These are phyloP conservation scores for Penicillium cosmopolitanum DNA, from an alignment of 495 filamentous ascomycete species.

Conservation along the genomic window DNA sequence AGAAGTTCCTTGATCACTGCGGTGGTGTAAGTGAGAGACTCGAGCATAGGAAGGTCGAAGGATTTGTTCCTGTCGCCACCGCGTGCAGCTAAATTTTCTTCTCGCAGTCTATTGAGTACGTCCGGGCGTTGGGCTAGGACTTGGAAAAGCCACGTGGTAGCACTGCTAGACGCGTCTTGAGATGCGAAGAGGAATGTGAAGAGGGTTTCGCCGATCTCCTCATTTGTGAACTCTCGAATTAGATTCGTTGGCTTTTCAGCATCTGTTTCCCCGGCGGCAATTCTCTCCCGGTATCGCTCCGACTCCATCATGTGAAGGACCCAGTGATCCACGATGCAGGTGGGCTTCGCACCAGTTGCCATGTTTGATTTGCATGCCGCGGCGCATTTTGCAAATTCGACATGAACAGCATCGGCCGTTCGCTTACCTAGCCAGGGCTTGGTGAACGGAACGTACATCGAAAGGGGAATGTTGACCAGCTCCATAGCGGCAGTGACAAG, in stretches of 20 bases:
- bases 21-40: slow-evolving; percentile 83
- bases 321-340: slow-evolving; percentile 92
- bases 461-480: slow-evolving; percentile 85
- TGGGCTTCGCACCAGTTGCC: slow-evolving; percentile 75
- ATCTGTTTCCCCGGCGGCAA: slow-evolving; percentile 66
- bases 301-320: slow-evolving; percentile 82
- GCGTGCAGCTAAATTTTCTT: slow-evolving; percentile 77
- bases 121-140: slow-evolving; percentile 88
- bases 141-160: slow-evolving; percentile 91
- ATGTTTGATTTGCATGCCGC: slow-evolving; percentile 86
- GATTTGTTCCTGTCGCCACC: slow-evolving; percentile 69
- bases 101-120: slow-evolving; percentile 76
- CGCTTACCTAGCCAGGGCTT: slow-evolving; percentile 93
- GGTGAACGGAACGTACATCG: slow-evolving; percentile 90
- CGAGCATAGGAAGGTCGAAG: slow-evolving; percentile 78
- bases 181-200: slow-evolving; percentile 97
- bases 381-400: slow-evolving; percentile 83
- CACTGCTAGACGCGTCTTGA: slow-evolving; percentile 91
- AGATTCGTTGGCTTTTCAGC: slow-evolving; percentile 75
- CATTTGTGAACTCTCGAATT: slow-evolving; percentile 81
- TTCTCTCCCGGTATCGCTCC: slow-evolving; percentile 64
- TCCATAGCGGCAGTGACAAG: slow-evolving; percentile 90
- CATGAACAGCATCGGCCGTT: slow-evolving; percentile 80
- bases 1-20: slow-evolving; percentile 91
- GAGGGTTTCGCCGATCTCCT: slow-evolving; percentile 87